These are phyloP conservation scores for Fusarium sterilihyphosum DNA, from an alignment of 2,329 filamentous ascomycete species.

Conservation along the genomic window DNA sequence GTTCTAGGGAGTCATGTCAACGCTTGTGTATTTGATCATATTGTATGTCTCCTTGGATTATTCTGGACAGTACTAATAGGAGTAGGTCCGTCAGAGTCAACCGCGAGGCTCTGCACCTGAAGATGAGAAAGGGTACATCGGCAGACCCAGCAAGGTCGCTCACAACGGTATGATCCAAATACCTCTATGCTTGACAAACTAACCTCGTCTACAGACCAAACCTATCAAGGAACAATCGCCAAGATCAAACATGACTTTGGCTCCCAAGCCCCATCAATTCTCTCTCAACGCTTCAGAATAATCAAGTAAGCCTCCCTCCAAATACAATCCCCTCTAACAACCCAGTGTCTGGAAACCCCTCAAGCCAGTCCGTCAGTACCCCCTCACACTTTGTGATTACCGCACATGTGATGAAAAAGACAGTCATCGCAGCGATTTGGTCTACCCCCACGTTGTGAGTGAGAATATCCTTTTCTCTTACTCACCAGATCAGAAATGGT, in stretches of 20 bases:
- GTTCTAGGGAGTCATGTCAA: background rate
- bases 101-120: background rate
- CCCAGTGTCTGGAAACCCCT: background rate
- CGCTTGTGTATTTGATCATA: background rate
- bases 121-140: background rate
- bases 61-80: rapidly evolving
- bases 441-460: background rate
- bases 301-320: background rate
- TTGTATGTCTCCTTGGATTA: background rate
- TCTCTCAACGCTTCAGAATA: background rate
- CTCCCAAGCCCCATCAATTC: background rate
- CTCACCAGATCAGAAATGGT: background rate
- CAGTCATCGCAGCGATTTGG: background rate
- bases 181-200: background rate
- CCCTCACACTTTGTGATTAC: background rate
- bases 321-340: background rate
- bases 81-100: background rate
- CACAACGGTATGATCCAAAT: background rate
- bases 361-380: background rate
- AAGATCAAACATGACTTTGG: background rate
- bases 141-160: background rate
- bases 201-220: background rate
- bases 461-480: background rate
- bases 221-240: background rate
- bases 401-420: background rate